These are phyloP conservation scores for Suillus brevipes DNA, from an alignment of 768 basidiomycete genomes.

Conservation along the genomic window DNA sequence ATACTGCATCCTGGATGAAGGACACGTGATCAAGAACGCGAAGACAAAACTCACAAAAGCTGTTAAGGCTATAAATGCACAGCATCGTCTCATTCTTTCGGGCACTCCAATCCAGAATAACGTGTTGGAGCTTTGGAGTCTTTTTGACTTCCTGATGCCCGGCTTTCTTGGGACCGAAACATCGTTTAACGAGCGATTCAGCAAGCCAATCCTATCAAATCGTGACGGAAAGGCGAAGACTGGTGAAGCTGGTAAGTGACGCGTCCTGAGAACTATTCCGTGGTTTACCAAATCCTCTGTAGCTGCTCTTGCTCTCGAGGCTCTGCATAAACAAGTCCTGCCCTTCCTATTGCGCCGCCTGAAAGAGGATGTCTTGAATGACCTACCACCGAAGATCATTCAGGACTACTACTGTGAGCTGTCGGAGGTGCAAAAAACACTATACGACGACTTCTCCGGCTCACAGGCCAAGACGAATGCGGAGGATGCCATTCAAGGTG, in stretches of 20 bases:
- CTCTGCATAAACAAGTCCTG: conserved; percentile 97
- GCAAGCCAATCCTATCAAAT: conserved; percentile 93
- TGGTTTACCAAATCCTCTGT: conserved; percentile 7
- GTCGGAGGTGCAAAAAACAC: conserved; percentile 87
- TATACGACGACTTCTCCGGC: conserved; percentile 92
- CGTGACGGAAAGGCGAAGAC: conserved; percentile 95
- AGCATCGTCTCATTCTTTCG: conserved; percentile 92
- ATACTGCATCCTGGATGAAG: conserved; percentile 97
- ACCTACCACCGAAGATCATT: conserved; percentile 98
- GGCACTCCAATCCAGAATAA: conserved; percentile 99
- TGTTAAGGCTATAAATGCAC: conserved; percentile 85
- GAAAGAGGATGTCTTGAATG: conserved; percentile 95
- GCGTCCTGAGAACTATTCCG: conserved; percentile 4
- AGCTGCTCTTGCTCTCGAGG: conserved; percentile 94
- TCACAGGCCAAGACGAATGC: conserved; percentile 68
- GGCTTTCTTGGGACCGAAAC: conserved; percentile 96
- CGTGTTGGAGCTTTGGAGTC: conserved; percentile 95
- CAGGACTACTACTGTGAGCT: conserved; percentile 99
- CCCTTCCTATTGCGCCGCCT: conserved; percentile 94
- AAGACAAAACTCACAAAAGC: conserved; percentile 98
- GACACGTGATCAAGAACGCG: conserved; percentile 98
- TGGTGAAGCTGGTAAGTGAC: conserved; percentile 81
- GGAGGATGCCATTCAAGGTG: conserved; percentile 58
- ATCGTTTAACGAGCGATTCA: conserved; percentile 93
- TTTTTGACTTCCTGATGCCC: conserved; percentile 99